Conservation (phyloP, 179 eudicot species). For the Spergularia azorica region DNA sequence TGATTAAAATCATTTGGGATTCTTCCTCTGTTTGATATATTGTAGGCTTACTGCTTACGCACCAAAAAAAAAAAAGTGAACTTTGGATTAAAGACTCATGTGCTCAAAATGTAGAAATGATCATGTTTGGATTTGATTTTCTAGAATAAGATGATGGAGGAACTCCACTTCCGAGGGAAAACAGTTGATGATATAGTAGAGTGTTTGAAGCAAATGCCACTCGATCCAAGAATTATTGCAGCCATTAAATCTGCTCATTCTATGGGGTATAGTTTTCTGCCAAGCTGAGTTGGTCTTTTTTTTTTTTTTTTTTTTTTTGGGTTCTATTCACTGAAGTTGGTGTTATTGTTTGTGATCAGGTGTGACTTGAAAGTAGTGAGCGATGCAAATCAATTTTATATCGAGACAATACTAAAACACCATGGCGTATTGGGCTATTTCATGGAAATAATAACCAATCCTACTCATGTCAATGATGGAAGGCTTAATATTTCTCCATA, state of each 20-base stretch:
- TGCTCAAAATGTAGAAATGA: background rate
- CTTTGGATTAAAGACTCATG: background rate
- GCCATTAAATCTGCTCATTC: conserved; percentile 52
- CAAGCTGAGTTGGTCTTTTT: background rate
- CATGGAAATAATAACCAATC: conserved; percentile 65
- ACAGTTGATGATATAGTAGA: conserved; percentile 57
- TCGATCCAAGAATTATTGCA: conserved; percentile 51
- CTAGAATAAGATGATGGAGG: conserved; percentile 69
- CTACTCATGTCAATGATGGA: conserved; percentile 52
- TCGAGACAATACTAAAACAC: conserved; percentile 69
- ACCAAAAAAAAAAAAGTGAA: background rate
- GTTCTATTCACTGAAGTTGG: background rate
- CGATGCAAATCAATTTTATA: conserved; percentile 74
- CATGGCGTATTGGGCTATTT: conserved; percentile 59
- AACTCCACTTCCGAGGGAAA: conserved; percentile 63
- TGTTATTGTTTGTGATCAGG: conserved; percentile 35
- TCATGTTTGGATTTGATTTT: background rate
- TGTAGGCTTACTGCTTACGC: background rate
- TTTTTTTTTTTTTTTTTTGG: background rate
- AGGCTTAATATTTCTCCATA: conserved; percentile 73
- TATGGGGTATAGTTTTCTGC: conserved; percentile 20
- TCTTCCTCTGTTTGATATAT: background rate
- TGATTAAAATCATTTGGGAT: no score
- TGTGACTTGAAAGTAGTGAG: conserved; percentile 71
- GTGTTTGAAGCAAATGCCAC: conserved; percentile 65